These are phyloP conservation scores for Carpinus fangiana DNA, from an alignment of 306 rosid species.

Conservation along the genomic window DNA sequence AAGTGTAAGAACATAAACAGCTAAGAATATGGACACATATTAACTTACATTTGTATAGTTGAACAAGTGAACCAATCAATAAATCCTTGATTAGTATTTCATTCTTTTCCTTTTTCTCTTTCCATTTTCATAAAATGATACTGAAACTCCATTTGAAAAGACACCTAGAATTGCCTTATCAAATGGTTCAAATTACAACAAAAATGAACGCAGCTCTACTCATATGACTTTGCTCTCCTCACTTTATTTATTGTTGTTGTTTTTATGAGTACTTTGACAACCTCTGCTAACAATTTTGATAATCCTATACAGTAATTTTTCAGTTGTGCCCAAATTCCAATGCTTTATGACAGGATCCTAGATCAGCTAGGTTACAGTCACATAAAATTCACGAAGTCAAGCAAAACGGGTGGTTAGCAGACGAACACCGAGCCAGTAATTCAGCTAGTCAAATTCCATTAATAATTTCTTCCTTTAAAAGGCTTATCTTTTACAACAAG, in stretches of 20 bases:
- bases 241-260: background rate
- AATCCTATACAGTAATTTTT: background rate
- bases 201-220: background rate
- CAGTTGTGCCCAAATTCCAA: background rate
- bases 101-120: background rate
- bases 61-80: background rate
- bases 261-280: background rate
- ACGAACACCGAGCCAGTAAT: background rate
- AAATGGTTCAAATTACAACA: background rate
- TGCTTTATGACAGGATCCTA: constrained; percentile 8
- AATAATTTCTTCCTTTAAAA: background rate
- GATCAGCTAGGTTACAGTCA: constrained; percentile 12
- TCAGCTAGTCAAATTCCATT: constrained; percentile 10
- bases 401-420: constrained; percentile 14
- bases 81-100: background rate
- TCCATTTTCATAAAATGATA: background rate
- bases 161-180: background rate
- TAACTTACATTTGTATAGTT: too few relatives aligned
- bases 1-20: background rate
- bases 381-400: constrained; percentile 5
- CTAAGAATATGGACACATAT: background rate
- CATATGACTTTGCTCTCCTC: background rate
- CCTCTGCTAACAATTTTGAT: background rate
- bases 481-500: constrained; percentile 7
- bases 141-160: background rate